These are phyloP conservation scores for Alternaria arborescens DNA, from an alignment of 2,329 filamentous ascomycete genomes.

Conservation along the genomic window DNA sequence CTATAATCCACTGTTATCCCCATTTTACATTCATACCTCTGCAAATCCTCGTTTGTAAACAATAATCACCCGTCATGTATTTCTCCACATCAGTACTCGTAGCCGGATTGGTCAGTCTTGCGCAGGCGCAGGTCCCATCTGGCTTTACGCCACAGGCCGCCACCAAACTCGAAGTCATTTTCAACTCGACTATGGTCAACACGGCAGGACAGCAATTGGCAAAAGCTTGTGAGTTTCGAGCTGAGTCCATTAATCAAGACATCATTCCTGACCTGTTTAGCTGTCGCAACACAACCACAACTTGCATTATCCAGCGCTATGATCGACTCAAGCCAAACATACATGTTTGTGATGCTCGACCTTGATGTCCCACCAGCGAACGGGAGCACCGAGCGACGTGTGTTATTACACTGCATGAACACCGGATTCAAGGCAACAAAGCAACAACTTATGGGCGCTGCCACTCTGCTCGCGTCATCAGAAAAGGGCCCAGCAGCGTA, in stretches of 20 bases:
- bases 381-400: constrained; percentile 36
- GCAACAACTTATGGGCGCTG: constrained; percentile 31
- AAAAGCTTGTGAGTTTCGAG: constrained; percentile 37
- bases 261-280: constrained; percentile 25
- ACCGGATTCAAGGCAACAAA: constrained; percentile 46
- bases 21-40: neutral
- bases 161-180: constrained; percentile 43
- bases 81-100: constrained; percentile 35
- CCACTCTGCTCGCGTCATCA: constrained; percentile 37
- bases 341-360: constrained; percentile 50
- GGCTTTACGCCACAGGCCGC: constrained; percentile 41
- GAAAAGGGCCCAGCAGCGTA: constrained; percentile 45
- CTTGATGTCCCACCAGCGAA: constrained; percentile 43
- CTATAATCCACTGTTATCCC: neutral
- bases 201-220: constrained; percentile 39
- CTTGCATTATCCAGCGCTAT: constrained; percentile 34
- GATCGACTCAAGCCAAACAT: constrained; percentile 31
- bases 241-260: neutral
- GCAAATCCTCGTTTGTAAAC: neutral
- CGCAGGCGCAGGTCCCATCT: constrained; percentile 44
- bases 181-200: constrained; percentile 42
- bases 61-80: constrained; percentile 26
- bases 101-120: constrained; percentile 33
- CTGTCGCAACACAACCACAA: constrained; percentile 37
- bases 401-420: constrained; percentile 45